Percentiles rank a stretch among this genome's conserved stretches.
These are phyloP conservation scores for Irpex rosettiformis DNA, from an alignment of 1,284 basidiomycete genomes.

Conservation along the genomic window DNA sequence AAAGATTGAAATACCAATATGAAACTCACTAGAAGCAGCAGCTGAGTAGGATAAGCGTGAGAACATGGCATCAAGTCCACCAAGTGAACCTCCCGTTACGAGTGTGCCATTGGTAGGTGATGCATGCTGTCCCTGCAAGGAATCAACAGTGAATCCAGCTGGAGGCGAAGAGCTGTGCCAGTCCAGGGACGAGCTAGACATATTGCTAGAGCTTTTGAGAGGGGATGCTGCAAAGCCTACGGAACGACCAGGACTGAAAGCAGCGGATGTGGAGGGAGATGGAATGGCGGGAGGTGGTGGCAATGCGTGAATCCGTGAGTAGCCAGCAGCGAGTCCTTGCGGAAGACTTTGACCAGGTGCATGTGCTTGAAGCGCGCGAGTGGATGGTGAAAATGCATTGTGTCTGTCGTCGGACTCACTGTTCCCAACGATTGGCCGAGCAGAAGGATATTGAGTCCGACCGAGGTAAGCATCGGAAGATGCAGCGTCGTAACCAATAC, in stretches of 20 bases:
- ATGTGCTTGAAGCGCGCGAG: conserved; percentile 70
- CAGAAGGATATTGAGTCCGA: conserved; percentile 23
- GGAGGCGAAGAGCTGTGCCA: conserved; percentile 31
- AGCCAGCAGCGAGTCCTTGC: conserved; percentile 82
- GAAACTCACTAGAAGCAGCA: conserved; percentile 25
- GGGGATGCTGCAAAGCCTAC: conserved; percentile 23
- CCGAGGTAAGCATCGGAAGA: conserved; percentile 24
- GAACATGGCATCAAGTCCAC: conserved; percentile 29
- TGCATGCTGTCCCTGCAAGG: not conserved
- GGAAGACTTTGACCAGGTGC: conserved; percentile 86
- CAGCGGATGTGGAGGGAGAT: conserved; percentile 36
- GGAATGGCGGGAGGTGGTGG: conserved; percentile 45
- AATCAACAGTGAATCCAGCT: conserved; percentile 22
- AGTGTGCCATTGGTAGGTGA: conserved; percentile 4
- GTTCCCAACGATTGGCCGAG: conserved; percentile 27
- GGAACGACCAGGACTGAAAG: conserved; percentile 27
- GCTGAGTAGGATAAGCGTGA: conserved; percentile 31
- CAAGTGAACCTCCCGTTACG: conserved; percentile 13
- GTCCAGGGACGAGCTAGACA: conserved; percentile 25
- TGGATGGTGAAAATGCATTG: conserved; percentile 54
- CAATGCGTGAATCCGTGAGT: conserved; percentile 78
- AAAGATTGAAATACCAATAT: not conserved
- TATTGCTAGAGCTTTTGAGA: conserved; percentile 25
- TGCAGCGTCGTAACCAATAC: conserved; percentile 30
- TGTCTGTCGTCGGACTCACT: conserved; percentile 27